phyloP scores from a whole-genome alignment of 2,329 filamentous ascomycete species.

The Juglanconis oblonga region DNA sequence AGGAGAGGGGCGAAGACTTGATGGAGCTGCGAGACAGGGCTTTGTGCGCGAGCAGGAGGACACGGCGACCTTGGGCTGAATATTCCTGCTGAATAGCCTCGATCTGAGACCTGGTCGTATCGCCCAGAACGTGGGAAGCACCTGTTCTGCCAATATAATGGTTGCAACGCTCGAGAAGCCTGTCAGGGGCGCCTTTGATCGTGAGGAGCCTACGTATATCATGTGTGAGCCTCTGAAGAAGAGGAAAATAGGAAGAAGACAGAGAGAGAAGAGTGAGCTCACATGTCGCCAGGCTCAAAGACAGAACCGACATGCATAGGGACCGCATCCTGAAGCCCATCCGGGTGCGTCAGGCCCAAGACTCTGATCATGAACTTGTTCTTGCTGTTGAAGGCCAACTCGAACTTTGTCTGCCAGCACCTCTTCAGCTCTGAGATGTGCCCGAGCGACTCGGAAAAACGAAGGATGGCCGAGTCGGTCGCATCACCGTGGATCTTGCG shows the following conservation, averaged over 20 bases:
- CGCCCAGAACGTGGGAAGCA: conserved; percentile 46
- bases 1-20: conserved; percentile 38
- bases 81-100: conserved; percentile 64
- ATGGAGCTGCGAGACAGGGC: conserved; percentile 41
- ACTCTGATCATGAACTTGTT: conserved; percentile 78
- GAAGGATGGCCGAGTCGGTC: conserved; percentile 71
- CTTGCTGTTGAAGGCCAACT: conserved; percentile 76
- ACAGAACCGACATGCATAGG: conserved; percentile 30
- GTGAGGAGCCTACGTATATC: conserved; percentile 50
- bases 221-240: not conserved
- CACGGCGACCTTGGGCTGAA: conserved; percentile 66
- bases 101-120: conserved; percentile 41
- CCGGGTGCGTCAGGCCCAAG: conserved; percentile 43
- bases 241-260: not conserved
- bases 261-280: conserved; percentile 17
- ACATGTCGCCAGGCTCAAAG: conserved; percentile 37
- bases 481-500: conserved; percentile 71
- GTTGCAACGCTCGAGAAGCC: conserved; percentile 63
- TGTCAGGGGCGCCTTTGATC: conserved; percentile 78
- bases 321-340: conserved; percentile 37
- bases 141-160: conserved; percentile 56
- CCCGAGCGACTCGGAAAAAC: conserved; percentile 65
- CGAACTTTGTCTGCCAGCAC: conserved; percentile 64
- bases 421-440: conserved; percentile 57
- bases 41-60: conserved; percentile 65